Evolutionary conservation across 2,329 filamentous ascomycete species (phyloP).

Genomic region (Clarireedia monteithiana): DNA sequence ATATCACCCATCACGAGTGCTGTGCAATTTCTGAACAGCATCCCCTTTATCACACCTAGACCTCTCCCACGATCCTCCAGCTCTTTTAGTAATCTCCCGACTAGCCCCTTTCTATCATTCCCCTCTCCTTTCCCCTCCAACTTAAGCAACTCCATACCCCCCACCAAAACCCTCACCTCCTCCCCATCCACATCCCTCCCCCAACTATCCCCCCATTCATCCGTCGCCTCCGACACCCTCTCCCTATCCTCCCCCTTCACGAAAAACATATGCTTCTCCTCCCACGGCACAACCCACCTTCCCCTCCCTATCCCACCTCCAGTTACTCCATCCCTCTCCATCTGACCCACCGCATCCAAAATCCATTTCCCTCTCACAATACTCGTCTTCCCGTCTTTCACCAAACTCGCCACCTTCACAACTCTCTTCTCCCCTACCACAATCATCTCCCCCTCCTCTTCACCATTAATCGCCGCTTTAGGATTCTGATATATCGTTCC

Average conservation of each 20-base stretch:
- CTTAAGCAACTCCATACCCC: slow-evolving; percentile 33
- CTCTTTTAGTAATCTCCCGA: slow-evolving; percentile 41
- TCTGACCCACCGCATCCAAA: slow-evolving; percentile 54
- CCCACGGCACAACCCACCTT: slow-evolving; percentile 53
- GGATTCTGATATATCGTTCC: slow-evolving; percentile 72
- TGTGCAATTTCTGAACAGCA: slow-evolving; percentile 41
- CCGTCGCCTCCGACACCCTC: slow-evolving; percentile 54
- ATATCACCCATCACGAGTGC: slow-evolving; percentile 28
- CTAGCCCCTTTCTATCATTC: slow-evolving; percentile 39
- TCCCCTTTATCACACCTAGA: slow-evolving; percentile 37
- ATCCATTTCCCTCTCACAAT: slow-evolving; percentile 80
- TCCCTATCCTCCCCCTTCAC: slow-evolving; percentile 48
- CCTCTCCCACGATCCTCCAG: slow-evolving; percentile 48
- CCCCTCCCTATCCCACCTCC: slow-evolving; percentile 32
- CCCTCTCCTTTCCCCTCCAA: slow-evolving; percentile 21
- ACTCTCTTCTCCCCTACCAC: slow-evolving; percentile 72
- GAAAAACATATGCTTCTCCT: slow-evolving; percentile 63
- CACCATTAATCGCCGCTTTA: slow-evolving; percentile 31
- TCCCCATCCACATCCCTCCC: slow-evolving; percentile 57
- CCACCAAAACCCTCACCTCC: slow-evolving; percentile 50
- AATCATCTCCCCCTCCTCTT: slow-evolving; percentile 48
- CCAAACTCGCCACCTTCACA: slow-evolving; percentile 76
- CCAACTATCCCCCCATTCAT: slow-evolving; percentile 79
- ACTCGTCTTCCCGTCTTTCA: slow-evolving; percentile 62
- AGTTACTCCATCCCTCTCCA: slow-evolving; percentile 38